Evolutionary conservation across 2,329 filamentous ascomycete genomes (phyloP).

Genomic region (Pseudogymnoascus sp.): DNA sequence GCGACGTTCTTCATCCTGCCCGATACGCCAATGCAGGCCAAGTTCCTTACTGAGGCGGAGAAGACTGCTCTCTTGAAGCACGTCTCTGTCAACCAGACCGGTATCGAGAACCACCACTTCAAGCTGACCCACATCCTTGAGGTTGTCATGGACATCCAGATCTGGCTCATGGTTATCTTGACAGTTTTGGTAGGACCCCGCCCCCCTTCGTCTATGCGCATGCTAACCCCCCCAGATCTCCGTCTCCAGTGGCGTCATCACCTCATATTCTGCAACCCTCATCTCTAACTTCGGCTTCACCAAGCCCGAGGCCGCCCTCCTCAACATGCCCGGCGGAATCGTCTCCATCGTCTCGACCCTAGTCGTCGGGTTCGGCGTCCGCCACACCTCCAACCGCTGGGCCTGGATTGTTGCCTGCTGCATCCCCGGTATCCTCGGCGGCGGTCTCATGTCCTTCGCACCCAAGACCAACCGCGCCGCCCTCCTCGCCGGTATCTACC

Average conservation of each 20-base stretch:
- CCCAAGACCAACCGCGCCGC: slow-evolving; percentile 39
- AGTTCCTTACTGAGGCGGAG: slow-evolving; percentile 32
- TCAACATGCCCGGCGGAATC: slow-evolving; percentile 47
- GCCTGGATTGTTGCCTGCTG: slow-evolving; percentile 42
- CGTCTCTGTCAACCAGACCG: slow-evolving; percentile 48
- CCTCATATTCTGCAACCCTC: slow-evolving; percentile 47
- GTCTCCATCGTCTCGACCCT: slow-evolving; percentile 46
- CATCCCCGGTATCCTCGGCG: slow-evolving; percentile 36
- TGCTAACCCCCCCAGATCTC: slow-evolving; percentile 33
- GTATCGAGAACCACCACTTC: slow-evolving; percentile 43
- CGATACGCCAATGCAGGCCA: slow-evolving; percentile 40
- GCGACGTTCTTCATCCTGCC: slow-evolving; percentile 38
- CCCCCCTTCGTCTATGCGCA: neutral
- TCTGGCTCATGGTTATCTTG: slow-evolving; percentile 42
- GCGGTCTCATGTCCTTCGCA: slow-evolving; percentile 43
- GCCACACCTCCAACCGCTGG: slow-evolving; percentile 41
- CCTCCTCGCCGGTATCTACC: slow-evolving; percentile 42
- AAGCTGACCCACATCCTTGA: slow-evolving; percentile 42
- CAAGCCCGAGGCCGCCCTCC: slow-evolving; percentile 39
- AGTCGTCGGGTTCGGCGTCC: slow-evolving; percentile 41
- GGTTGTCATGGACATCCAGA: slow-evolving; percentile 42
- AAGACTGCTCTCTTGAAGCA: slow-evolving; percentile 42
- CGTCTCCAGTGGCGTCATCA: slow-evolving; percentile 46
- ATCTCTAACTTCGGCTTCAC: slow-evolving; percentile 41
- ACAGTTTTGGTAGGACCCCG: slow-evolving; percentile 38